Base-by-base conservation (phyloP, 2,329 filamentous ascomycete species). In the Aspergillus aculeatus region DNA sequence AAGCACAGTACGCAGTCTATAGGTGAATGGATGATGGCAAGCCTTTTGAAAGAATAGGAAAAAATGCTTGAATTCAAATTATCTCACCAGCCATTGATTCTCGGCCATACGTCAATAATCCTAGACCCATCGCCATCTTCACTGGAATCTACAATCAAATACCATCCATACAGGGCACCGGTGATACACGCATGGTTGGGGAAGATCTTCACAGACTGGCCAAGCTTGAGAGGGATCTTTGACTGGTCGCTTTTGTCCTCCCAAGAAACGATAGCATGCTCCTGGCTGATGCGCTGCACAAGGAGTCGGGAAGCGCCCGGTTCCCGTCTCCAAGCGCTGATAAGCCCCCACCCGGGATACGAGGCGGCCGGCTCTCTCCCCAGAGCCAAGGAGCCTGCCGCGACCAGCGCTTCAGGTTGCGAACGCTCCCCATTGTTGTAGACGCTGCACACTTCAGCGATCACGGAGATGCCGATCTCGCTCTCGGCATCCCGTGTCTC, bases 181-280 rank as follows among this genome's bases (percentile, higher is more conserved):
- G 90, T 84, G 66, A 94, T 88, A 71, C 91, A 95, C 38, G 90
- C 86, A 76, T 95, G 91, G 67, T 94, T 94, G 0, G 90, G 90
- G 86, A 88, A 93, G 7, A 94, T 78, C 59, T 86, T 80, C 26
- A 93, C 75, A 68, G 86, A 85, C 69, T 91, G 84, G 0, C 90
- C 90, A 32, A 91, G 78, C 2, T 73, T 63, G 59, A 91, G 70
- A 50, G 76, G 70, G 51, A 82, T 74, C n/a, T 78, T 72, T 29
- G 64, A 64, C 1, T 70, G 57, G 0, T 80, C 81, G 44, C 14
- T 35, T 10, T 80, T 76, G 12, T 70, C 75, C 14, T 78, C 75
- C 85, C 88, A 92, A 1, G 78, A 80, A 66, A 94, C 69, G 56
- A 92, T 86, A 0, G 89, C 89, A 75, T 94, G 91, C 76, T 95